A percentile compares a stretch with the other conserved stretches of the same genome.
Conservation (phyloP, 306 rosid genomes). For the Casuarina cunninghamiana region DNA sequence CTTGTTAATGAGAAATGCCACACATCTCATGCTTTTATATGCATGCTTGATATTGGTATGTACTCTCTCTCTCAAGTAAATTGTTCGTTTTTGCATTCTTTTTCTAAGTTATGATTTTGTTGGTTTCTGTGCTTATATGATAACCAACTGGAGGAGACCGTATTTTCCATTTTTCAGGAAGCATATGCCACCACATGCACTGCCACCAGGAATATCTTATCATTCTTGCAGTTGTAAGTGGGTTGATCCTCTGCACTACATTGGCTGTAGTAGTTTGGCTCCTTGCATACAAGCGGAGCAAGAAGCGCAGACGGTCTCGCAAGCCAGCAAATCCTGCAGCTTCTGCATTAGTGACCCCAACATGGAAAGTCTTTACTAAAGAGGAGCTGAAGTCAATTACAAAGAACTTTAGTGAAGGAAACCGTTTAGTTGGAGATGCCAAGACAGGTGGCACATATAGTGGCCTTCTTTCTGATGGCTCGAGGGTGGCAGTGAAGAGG, state of each 20-base stretch:
- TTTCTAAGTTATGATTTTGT: not conserved
- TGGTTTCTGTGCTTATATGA: not conserved
- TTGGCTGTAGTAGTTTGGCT: conserved; percentile 90
- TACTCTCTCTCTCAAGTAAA: not conserved
- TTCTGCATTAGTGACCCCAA: conserved; percentile 67
- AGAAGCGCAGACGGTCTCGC: conserved; percentile 82
- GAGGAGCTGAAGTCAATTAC: conserved; percentile 87
- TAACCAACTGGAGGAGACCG: conserved; percentile 20
- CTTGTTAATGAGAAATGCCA: conserved; percentile 58
- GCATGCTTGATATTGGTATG: conserved; percentile 77
- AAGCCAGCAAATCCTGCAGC: conserved; percentile 68
- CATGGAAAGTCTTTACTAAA: conserved; percentile 90
- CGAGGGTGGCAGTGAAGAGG: conserved; percentile 91
- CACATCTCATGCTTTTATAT: conserved; percentile 56
- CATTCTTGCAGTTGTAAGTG: conserved; percentile 87
- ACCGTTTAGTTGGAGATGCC: conserved; percentile 89
- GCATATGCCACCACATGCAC: conserved; percentile 64
- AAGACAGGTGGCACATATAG: conserved; percentile 93
- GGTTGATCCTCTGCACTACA: conserved; percentile 79
- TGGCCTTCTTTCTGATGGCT: conserved; percentile 85
- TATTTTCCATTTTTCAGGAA: conserved; percentile 39
- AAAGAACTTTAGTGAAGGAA: conserved; percentile 97
- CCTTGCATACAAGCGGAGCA: conserved; percentile 80
- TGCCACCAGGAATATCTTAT: conserved; percentile 89
- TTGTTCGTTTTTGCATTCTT: not conserved